Percentiles rank a stretch among this genome's conserved stretches.
Conservation (phyloP, 805 yeast species). For the Starmerella apis region DNA sequence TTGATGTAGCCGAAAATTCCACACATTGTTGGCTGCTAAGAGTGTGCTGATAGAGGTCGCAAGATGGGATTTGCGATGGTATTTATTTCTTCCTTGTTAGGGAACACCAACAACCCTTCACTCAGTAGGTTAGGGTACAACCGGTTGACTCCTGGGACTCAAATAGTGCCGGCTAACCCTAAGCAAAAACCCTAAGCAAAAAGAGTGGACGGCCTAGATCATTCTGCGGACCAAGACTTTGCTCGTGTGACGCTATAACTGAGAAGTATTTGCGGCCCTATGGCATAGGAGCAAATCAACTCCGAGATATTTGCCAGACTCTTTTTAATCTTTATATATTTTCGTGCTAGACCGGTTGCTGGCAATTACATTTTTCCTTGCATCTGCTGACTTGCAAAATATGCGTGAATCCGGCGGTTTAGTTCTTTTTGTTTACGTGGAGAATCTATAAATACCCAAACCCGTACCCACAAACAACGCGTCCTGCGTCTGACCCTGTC, state of each 20-base stretch:
- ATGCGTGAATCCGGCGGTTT: not conserved
- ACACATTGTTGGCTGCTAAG: conserved; percentile 35
- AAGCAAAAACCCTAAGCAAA: no score
- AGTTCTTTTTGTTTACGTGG: conserved; percentile 2
- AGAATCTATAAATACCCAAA: not conserved
- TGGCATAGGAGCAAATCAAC: no score
- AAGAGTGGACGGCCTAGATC: no score
- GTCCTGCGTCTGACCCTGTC: not conserved
- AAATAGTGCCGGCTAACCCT: not conserved
- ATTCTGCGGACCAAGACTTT: no score
- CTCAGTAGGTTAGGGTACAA: conserved; percentile 3
- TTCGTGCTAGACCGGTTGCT: not conserved
- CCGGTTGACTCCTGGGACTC: not conserved
- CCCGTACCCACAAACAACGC: not conserved
- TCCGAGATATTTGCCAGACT: no score
- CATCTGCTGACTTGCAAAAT: not conserved
- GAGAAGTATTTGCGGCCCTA: no score
- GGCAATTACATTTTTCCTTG: not conserved
- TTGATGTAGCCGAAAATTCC: conserved; percentile 98
- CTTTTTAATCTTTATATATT: no score
- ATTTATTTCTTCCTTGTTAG: conserved; percentile 10
- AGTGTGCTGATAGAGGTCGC: not conserved
- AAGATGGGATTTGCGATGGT: conserved; percentile 4
- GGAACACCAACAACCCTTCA: conserved; percentile 4
- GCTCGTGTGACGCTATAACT: no score